phyloP scores from a whole-genome alignment of 345 rosid genomes.

The Rhizophora apiculata region DNA sequence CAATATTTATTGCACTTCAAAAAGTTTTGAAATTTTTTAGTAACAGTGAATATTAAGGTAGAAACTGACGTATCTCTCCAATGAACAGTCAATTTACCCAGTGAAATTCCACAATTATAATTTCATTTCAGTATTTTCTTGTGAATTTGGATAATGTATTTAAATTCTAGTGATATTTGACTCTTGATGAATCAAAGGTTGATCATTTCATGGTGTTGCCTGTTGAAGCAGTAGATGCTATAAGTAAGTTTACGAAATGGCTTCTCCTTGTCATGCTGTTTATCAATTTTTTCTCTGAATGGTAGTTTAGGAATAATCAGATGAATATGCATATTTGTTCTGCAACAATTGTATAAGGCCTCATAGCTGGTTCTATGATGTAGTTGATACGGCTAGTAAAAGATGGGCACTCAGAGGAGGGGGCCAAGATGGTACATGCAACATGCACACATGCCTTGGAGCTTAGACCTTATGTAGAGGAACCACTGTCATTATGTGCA shows the following conservation, averaged over 20 bases:
- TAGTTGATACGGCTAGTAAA: slow-evolving; percentile 79
- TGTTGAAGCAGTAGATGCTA: no score
- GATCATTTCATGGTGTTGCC: no score
- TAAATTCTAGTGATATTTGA: no score
- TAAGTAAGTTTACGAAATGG: neutral
- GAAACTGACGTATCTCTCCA: no score
- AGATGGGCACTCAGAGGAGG: slow-evolving; percentile 46
- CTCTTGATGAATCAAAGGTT: no score
- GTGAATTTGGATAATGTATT: no score
- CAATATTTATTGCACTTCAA: no score
- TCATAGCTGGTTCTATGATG: slow-evolving; percentile 27
- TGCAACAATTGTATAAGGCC: slow-evolving; percentile 12
- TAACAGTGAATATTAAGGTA: no score
- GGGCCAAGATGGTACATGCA: slow-evolving; percentile 46
- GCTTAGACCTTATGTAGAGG: slow-evolving; percentile 90
- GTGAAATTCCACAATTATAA: no score
- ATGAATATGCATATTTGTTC: slow-evolving; percentile 6
- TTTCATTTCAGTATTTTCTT: no score
- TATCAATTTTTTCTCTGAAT: neutral
- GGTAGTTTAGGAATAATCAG: neutral
- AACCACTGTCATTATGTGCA: slow-evolving; percentile 55
- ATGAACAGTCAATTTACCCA: no score
- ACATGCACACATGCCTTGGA: slow-evolving; percentile 70
- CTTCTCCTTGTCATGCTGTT: neutral
- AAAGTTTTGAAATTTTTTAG: no score